Conservation (phyloP, 305 asterid genomes). For the Salvia sclarea region DNA sequence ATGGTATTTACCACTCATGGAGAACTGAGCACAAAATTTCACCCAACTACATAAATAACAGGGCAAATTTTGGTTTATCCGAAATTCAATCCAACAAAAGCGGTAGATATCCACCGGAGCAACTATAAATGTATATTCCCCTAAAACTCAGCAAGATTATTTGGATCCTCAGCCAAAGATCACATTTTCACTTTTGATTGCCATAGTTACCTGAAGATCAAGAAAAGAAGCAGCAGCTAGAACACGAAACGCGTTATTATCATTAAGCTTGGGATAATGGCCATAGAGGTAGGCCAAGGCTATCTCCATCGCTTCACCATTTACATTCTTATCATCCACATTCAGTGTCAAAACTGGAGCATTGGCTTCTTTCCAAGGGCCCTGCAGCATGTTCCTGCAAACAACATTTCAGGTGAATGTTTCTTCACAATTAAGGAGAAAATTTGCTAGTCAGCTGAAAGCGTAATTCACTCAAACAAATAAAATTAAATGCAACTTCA, state of each 20-base stretch:
- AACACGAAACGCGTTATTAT: conserved; percentile 83
- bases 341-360: conserved; percentile 77
- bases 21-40: background rate
- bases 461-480: background rate
- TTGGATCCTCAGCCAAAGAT: conserved; percentile 15
- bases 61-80: background rate
- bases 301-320: conserved; percentile 73
- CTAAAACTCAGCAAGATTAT: conserved; percentile 3
- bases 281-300: conserved; percentile 97
- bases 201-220: conserved; percentile 75
- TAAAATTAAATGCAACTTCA: background rate
- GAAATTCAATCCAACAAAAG: conserved; percentile 7
- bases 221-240: conserved; percentile 98
- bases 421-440: background rate
- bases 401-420: conserved; percentile 21
- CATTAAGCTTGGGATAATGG: conserved; percentile 86
- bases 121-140: background rate
- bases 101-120: conserved; percentile 5
- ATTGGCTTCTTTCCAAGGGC: conserved; percentile 98
- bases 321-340: conserved; percentile 88
- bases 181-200: conserved; percentile 8
- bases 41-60: conserved; percentile 1
- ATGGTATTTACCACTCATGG: background rate
- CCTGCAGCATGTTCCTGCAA: conserved; percentile 95
- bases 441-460: background rate